Evolutionary conservation across 192 early-diverging fungal species (phyloP), one percentile per base, ranked within the genome.

Genomic region (Glomus cerebriforme): DNA sequence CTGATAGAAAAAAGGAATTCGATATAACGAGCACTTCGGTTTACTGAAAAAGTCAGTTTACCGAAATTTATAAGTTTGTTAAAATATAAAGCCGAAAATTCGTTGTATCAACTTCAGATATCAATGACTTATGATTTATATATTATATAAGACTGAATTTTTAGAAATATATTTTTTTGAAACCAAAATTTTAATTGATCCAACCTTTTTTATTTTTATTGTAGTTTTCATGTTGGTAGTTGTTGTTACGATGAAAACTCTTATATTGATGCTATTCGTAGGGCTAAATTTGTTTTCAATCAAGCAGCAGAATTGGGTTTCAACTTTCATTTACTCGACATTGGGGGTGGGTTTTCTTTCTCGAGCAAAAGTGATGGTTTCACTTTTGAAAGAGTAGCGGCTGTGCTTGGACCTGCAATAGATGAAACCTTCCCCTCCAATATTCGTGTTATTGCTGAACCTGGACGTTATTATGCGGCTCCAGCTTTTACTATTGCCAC

Each of bases 341-440:
- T 99, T 74, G 98, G 98, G 32, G 98, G 98, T 71, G 98, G 98
- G 13, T 99, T 97, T 88, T 96, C 98, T 7, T 94, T 96, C 66
- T 91, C 92, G 49, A 84, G 91, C 83, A 88, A 90, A 63, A 83
- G 85, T 35, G 84, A 90, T 66, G 96, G 95, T 12, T 86, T 96
- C 82, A 92, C 92, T 2, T 99, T 99, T 83, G 88, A 88, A 64
- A 89, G 93, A 72, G 90, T 98, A 35, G 96, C 96, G 6, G 80
- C 85, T 13, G 89, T 94, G 59, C 87, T 99, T 27, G 84, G 91
- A 58, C 88, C 91, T 24, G 92, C 95, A 60, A 89, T 99, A 49
- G 94, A 96, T 80, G 64, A 80, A 1, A 79, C 91, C 73, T 97
- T 99, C 80, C 95, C 95, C 26, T 77, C 88, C 29, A 82, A 91